Evolutionary conservation across 1,139 yeast species (phyloP).

Genomic region (Blastobotrys aristatus): DNA sequence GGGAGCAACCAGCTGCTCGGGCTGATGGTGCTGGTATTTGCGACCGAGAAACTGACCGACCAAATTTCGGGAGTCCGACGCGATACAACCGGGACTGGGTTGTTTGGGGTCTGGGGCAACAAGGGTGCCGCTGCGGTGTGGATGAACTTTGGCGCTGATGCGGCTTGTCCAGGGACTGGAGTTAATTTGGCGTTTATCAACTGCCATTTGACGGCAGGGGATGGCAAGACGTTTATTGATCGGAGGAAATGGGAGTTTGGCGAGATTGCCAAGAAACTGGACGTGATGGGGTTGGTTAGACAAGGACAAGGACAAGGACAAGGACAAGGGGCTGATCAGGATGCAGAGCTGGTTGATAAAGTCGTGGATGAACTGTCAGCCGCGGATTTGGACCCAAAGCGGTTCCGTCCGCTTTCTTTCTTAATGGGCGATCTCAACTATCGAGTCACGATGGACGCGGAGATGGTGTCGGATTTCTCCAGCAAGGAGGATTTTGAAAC

Average conservation of each 20-base stretch:
- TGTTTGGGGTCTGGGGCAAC: slow-evolving; percentile 54
- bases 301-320: no score
- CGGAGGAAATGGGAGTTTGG: slow-evolving; percentile 43
- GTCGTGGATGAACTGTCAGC: slow-evolving; percentile 9
- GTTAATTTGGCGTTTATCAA: slow-evolving; percentile 50
- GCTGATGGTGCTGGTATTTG: slow-evolving; percentile 42
- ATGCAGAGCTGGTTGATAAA: slow-evolving; percentile 20
- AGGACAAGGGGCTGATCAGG: slow-evolving; percentile 20
- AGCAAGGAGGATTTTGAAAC: slow-evolving; percentile 42
- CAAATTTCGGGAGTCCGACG: slow-evolving; percentile 39
- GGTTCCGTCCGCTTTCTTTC: slow-evolving; percentile 36
- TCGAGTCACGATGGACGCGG: slow-evolving; percentile 45
- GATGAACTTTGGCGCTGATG: slow-evolving; percentile 32
- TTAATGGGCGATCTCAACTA: slow-evolving; percentile 76
- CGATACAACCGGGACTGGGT: slow-evolving; percentile 49
- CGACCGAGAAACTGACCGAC: slow-evolving; percentile 29
- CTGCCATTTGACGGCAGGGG: slow-evolving; percentile 70
- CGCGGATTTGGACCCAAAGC: slow-evolving; percentile 13
- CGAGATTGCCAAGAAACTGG: slow-evolving; percentile 36
- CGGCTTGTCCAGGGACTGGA: slow-evolving; percentile 32
- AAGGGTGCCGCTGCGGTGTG: slow-evolving; percentile 49
- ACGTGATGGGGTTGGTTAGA: slow-evolving; percentile 23
- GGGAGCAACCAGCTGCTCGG: slow-evolving; percentile 47
- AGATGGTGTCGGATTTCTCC: slow-evolving; percentile 43
- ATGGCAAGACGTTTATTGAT: slow-evolving; percentile 44